phyloP scores from a whole-genome alignment of 169 alveolate species.

The Cardiosporidium cionae region DNA sequence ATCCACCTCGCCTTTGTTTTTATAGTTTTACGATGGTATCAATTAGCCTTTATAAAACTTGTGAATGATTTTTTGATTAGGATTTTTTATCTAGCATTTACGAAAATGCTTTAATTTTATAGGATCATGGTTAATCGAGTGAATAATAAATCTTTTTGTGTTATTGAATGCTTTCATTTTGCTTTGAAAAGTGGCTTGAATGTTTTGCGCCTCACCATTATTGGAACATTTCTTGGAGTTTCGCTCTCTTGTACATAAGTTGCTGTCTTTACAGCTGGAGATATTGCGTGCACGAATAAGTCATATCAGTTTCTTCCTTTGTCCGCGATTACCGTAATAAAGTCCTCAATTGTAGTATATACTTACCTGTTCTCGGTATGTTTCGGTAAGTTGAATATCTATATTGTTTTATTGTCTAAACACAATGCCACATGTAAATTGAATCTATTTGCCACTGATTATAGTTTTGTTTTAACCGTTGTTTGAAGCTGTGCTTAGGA shows the following conservation, averaged over 20 bases:
- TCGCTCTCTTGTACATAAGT: neutral
- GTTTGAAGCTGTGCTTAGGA: no score
- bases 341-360: conserved; percentile 12
- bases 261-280: conserved; percentile 3
- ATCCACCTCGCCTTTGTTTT: no score
- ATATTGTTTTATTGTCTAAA: neutral
- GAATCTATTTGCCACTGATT: neutral
- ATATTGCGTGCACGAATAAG: conserved; percentile 10
- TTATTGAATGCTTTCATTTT: neutral
- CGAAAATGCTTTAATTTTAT: neutral
- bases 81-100: no score
- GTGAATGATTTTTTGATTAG: no score
- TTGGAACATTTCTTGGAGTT: neutral
- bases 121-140: neutral
- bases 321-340: conserved; percentile 9
- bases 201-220: neutral
- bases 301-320: conserved; percentile 7
- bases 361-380: conserved; percentile 5
- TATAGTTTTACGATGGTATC: no score
- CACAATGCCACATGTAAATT: neutral
- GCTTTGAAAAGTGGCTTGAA: no score
- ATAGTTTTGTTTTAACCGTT: no score
- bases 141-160: neutral
- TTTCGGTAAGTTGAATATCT: conserved; percentile 5
- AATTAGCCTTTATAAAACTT: no score